A percentile compares a stretch with the other conserved stretches of the same genome.
Conservation (phyloP, 306 rosid genomes). For the Vigna reflexopilosa region DNA sequence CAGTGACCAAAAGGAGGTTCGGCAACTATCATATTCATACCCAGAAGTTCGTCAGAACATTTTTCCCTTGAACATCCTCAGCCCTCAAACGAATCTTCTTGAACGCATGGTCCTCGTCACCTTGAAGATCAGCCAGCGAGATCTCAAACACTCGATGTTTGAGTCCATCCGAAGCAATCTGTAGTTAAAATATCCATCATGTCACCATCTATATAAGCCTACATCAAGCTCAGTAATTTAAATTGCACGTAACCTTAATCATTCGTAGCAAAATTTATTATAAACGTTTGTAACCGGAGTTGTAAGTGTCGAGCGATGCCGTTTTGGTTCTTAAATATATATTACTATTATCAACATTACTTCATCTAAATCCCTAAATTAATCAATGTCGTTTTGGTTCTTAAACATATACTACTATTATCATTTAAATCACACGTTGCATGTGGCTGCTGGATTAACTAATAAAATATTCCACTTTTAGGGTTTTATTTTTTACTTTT, state of each 20-base stretch:
- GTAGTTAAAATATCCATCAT: neutral
- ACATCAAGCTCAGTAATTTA: neutral
- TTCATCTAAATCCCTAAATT: no score
- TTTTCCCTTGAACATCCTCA: slow-evolving; percentile 93
- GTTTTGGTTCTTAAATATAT: no score
- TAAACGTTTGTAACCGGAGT: neutral
- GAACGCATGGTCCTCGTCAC: slow-evolving; percentile 90
- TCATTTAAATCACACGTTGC: neutral
- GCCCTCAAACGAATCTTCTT: slow-evolving; percentile 94
- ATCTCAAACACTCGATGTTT: slow-evolving; percentile 93
- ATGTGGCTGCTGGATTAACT: neutral
- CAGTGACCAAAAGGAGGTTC: neutral
- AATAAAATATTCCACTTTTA: neutral
- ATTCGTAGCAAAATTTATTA: neutral
- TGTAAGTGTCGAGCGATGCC: neutral
- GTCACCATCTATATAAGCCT: neutral
- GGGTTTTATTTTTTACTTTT: neutral
- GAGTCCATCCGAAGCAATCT: slow-evolving; percentile 98
- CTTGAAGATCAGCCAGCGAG: slow-evolving; percentile 94
- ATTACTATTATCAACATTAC: no score
- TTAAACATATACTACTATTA: neutral
- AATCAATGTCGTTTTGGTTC: no score
- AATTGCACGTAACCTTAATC: neutral
- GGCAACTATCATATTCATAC: slow-evolving; percentile 49
- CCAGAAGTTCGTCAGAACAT: slow-evolving; percentile 92